phyloP scores from a whole-genome alignment of 129 eudicot genomes.

The Flaveria sonorensis region DNA sequence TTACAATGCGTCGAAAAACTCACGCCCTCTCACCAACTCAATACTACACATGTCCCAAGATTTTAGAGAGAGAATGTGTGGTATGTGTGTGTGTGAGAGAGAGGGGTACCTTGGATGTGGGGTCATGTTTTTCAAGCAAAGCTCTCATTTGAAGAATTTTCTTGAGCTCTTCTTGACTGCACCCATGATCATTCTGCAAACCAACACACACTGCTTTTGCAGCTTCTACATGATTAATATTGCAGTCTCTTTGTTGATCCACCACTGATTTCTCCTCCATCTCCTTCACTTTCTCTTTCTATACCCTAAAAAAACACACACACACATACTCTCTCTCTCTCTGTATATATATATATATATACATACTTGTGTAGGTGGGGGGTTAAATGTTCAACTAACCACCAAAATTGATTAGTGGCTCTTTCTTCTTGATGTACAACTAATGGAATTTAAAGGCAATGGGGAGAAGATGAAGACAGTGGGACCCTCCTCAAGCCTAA shows the following conservation, averaged over 20 bases:
- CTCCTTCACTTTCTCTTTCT: not conserved
- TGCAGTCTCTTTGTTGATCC: constrained; percentile 37
- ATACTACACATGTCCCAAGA: no score
- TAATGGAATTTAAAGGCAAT: not conserved
- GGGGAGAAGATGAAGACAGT: constrained; percentile 14
- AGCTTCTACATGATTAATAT: not conserved
- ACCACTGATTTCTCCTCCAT: constrained; percentile 38
- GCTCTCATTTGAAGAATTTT: constrained; percentile 55
- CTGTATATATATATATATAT: not conserved
- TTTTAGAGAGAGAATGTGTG: not conserved
- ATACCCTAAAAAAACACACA: not conserved
- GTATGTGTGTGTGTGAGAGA: constrained; percentile 18
- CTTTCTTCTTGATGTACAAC: not conserved
- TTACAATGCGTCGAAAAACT: no score
- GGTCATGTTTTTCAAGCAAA: constrained; percentile 59
- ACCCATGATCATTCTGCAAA: constrained; percentile 15
- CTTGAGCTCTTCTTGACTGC: constrained; percentile 39
- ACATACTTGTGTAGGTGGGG: not conserved
- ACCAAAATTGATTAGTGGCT: constrained; percentile 9
- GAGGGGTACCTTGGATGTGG: constrained; percentile 59
- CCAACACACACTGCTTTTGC: constrained; percentile 17
- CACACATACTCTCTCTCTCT: no score
- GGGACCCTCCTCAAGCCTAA: constrained; percentile 1
- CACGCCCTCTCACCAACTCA: no score
- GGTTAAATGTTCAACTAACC: constrained; percentile 21